Percentiles rank a stretch among this genome's conserved stretches.
Conservation (phyloP, 352 stramenopile species). For the Halophytophthora polymorphica region DNA sequence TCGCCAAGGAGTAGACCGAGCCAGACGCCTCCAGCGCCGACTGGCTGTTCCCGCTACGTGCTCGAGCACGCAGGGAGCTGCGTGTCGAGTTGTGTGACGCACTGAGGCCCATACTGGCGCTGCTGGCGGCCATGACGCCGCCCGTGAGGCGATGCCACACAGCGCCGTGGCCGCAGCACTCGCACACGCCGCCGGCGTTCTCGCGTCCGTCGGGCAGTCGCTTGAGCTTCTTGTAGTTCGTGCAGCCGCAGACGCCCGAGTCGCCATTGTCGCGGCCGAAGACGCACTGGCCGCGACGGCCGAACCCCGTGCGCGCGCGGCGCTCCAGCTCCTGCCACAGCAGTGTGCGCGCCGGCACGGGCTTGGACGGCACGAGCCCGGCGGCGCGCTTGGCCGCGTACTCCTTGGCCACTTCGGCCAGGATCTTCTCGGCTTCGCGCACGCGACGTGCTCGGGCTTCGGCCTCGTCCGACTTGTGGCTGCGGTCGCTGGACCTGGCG, state of each 20-base stretch:
- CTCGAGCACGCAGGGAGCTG: slow-evolving; percentile 17
- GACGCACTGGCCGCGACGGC: slow-evolving; percentile 57
- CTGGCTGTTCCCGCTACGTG: slow-evolving; percentile 26
- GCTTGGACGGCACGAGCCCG: slow-evolving; percentile 65
- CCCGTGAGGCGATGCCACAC: slow-evolving; percentile 66
- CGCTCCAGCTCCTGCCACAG: slow-evolving; percentile 78
- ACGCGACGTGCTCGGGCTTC: slow-evolving; percentile 28
- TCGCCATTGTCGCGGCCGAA: slow-evolving; percentile 53
- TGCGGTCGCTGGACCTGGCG: slow-evolving; percentile 3
- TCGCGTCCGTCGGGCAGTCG: slow-evolving; percentile 29
- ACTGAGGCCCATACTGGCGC: slow-evolving; percentile 9
- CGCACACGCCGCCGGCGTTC: slow-evolving; percentile 61
- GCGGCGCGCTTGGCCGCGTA: slow-evolving; percentile 76
- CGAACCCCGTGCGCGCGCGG: slow-evolving; percentile 26
- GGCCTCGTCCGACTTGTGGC: slow-evolving; percentile 4
- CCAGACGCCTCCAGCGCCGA: slow-evolving; percentile 1
- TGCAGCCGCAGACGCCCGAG: slow-evolving; percentile 46
- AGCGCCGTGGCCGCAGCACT: slow-evolving; percentile 64
- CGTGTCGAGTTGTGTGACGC: slow-evolving; percentile 8
- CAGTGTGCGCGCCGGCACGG: slow-evolving; percentile 66
- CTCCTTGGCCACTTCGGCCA: slow-evolving; percentile 76
- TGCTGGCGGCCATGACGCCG: slow-evolving; percentile 33
- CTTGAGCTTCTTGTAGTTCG: slow-evolving; percentile 53
- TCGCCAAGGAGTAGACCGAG: slow-evolving; percentile 37
- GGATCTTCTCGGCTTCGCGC: slow-evolving; percentile 58